These are phyloP conservation scores for Populus simonii DNA, from an alignment of 345 rosid genomes.

Conservation along the genomic window DNA sequence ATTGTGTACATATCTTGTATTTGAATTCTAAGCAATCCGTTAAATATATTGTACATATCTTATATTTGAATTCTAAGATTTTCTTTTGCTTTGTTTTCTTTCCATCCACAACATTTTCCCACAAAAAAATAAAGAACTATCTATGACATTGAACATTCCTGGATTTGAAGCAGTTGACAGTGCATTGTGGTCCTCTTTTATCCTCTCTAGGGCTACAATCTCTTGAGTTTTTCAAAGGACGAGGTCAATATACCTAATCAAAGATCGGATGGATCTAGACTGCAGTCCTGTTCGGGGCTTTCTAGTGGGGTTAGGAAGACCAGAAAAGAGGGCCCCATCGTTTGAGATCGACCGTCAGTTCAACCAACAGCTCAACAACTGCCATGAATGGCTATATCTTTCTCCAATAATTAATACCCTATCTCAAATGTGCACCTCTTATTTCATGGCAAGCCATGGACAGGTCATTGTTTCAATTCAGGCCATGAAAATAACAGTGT, in stretches of 20 bases:
- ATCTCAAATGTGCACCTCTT: conserved; percentile 1
- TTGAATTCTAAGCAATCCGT: no score
- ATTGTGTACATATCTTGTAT: no score
- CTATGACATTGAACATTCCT: neutral
- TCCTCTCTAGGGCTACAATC: neutral
- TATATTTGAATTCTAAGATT: neutral
- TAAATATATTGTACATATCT: neutral
- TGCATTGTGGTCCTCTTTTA: neutral
- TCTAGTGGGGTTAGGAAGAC: neutral
- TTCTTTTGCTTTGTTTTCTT: neutral
- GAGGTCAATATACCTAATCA: neutral
- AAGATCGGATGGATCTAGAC: neutral
- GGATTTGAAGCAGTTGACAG: conserved; percentile 7
- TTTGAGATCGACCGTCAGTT: conserved; percentile 15
- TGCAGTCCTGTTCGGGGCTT: conserved; percentile 7
- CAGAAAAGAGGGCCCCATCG: conserved; percentile 7
- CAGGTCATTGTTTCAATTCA: no score
- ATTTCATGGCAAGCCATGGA: neutral
- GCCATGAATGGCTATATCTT: neutral
- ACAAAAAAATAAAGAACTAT: neutral
- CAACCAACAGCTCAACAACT: conserved; percentile 17
- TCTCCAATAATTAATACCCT: neutral
- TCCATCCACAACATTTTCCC: neutral
- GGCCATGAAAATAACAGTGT: no score
- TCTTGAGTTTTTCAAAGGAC: conserved; percentile 10